A percentile compares a stretch with the other conserved stretches of the same genome.
phyloP scores from a whole-genome alignment of 2,329 filamentous ascomycete genomes.

The Xylariales sp. region DNA sequence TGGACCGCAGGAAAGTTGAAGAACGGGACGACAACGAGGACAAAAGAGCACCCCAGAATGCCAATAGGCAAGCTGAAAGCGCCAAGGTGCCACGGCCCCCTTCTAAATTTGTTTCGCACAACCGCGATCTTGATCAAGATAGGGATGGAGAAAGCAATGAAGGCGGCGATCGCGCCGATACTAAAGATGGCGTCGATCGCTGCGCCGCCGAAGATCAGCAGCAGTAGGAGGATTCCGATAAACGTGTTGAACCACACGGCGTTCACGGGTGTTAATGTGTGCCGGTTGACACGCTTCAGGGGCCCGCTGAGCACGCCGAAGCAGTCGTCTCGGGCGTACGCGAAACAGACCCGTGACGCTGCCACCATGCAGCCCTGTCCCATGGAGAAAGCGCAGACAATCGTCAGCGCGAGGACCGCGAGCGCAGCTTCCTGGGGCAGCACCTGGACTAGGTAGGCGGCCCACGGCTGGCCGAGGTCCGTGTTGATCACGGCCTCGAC shows the following conservation, averaged over 20 bases:
- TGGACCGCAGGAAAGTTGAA: constrained; percentile 71
- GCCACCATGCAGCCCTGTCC: constrained; percentile 78
- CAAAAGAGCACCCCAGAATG: constrained; percentile 66
- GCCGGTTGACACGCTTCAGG: constrained; percentile 69
- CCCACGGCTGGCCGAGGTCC: constrained; percentile 74
- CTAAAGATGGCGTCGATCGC: constrained; percentile 76
- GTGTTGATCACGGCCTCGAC: constrained; percentile 69
- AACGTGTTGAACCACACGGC: constrained; percentile 74
- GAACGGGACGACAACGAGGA: constrained; percentile 74
- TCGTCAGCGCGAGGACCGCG: constrained; percentile 72
- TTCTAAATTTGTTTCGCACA: constrained; percentile 71
- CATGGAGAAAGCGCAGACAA: constrained; percentile 77
- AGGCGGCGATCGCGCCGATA: constrained; percentile 76
- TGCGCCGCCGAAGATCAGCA: constrained; percentile 72
- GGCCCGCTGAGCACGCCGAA: constrained; percentile 67
- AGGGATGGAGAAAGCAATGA: constrained; percentile 69
- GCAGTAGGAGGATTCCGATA: constrained; percentile 68
- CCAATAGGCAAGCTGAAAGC: constrained; percentile 68
- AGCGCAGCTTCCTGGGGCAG: constrained; percentile 70
- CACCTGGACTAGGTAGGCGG: constrained; percentile 75
- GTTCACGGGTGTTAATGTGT: constrained; percentile 75
- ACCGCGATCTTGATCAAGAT: constrained; percentile 69
- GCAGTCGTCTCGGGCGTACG: constrained; percentile 78
- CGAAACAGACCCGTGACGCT: constrained; percentile 74
- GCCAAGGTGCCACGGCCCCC: constrained; percentile 76